Base-by-base conservation (phyloP, 225 moss, liverwort and hornwort species). In the Pseudisothecium myosuroides region DNA sequence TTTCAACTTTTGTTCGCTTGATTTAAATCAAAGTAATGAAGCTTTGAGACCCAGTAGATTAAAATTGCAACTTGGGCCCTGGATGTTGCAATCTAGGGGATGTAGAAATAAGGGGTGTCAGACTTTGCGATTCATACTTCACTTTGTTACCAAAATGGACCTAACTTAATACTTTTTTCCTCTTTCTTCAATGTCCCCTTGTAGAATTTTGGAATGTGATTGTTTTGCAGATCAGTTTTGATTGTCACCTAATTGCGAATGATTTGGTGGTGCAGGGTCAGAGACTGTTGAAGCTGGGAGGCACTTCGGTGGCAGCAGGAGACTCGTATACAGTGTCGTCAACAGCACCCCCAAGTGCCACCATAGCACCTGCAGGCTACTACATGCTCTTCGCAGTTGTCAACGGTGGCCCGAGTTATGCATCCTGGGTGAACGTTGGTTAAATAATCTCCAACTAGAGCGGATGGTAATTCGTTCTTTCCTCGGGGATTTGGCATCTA, bases 361-460 rank as follows among this genome's bases (percentile, higher is more conserved):
- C 88, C 71, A 90, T 95, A 12, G 95, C 95, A 5, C 95, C 95
- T 10, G 60, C 86, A 16, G 91, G 88, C 23, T 95, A 94, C 88
- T 95, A 95, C 89, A 83, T 95, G 94, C 22, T 95, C 28, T 94
- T 95, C 67, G 94, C 95, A 10, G 91, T 94, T 5, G 54, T 64
- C 26, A 95, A 93, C 58, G 93, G 91, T 18, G 29, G 69, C 37
- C 94, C 94, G 1, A 93, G 94, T 56, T 11, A 0, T 4, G 94
- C 91, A 21, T 37, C 79, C 37, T 94, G 94, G 94, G 67, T 90
- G 83, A 80, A 86, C 2, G 80, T 94, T 3, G 47, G 86, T 84
- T 93, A 76, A 58, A 9, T 4, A 34, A 37, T 56, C 50, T 60
- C 87, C 69, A 9, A 34, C 20, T 14, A 47, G 37, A 71, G 16